Conservation (phyloP, 805 yeast genomes). For the Yueomyces sinensis region DNA sequence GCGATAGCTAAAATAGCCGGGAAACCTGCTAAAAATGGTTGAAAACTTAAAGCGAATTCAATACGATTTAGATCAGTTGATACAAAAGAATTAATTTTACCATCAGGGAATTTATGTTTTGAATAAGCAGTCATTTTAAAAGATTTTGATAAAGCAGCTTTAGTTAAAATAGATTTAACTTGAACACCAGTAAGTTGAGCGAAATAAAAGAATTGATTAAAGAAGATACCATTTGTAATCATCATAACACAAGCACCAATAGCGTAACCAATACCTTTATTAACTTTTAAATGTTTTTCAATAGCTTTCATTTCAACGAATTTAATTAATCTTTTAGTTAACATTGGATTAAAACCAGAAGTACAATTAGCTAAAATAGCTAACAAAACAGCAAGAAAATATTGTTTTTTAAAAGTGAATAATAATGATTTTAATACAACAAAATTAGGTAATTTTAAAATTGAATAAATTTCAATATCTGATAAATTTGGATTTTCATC, state of each 20-base stretch:
- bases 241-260: constrained; percentile 54
- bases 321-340: constrained; percentile 49
- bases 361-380: constrained; percentile 36
- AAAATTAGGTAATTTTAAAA: constrained; percentile 15
- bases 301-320: constrained; percentile 43
- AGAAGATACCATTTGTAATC: constrained; percentile 31
- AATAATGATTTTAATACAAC: constrained; percentile 32
- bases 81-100: constrained; percentile 62
- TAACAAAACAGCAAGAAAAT: constrained; percentile 29
- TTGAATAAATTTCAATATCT: constrained; percentile 26
- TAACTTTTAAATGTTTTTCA: constrained; percentile 30
- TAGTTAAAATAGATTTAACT: constrained; percentile 56
- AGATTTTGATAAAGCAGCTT: constrained; percentile 57
- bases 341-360: constrained; percentile 47
- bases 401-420: constrained; percentile 37
- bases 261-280: constrained; percentile 64
- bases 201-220: constrained; percentile 53
- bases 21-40: constrained; percentile 49
- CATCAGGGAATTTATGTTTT: constrained; percentile 46
- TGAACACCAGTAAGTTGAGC: constrained; percentile 57
- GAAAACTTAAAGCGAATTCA: constrained; percentile 61
- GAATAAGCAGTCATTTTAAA: constrained; percentile 46
- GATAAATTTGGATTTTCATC: constrained; percentile 24
- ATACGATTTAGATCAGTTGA: constrained; percentile 75
- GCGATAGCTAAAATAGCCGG: constrained; percentile 53